A percentile compares a stretch with the other conserved stretches of the same genome.
phyloP scores from a whole-genome alignment of 768 basidiomycete species.

The Zangia roseola region DNA sequence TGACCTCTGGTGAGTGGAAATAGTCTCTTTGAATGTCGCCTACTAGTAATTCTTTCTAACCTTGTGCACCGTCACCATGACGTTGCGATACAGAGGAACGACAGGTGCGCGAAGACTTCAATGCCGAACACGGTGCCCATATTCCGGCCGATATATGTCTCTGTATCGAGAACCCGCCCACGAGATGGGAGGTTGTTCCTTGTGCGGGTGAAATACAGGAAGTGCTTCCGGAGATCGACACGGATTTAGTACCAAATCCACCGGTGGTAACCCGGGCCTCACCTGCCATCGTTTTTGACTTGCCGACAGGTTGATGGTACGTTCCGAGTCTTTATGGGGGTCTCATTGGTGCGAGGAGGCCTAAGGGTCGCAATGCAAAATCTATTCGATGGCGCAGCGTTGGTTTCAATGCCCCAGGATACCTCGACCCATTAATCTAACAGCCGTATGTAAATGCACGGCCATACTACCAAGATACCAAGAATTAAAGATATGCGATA shows the following conservation, averaged over 20 bases:
- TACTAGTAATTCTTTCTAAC: too few relatives aligned
- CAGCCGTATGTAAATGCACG: too few relatives aligned
- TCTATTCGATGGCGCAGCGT: too few relatives aligned
- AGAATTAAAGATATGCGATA: not conserved
- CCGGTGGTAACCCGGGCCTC: constrained; percentile 40
- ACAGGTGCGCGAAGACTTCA: constrained; percentile 62
- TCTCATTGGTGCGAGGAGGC: too few relatives aligned
- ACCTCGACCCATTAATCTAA: too few relatives aligned
- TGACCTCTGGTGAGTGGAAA: constrained; percentile 57
- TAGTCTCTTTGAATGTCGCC: not conserved
- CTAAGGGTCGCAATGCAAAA: too few relatives aligned
- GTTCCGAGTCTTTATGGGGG: too few relatives aligned
- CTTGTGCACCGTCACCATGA: not conserved
- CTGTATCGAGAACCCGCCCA: constrained; percentile 72
- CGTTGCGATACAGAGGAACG: constrained; percentile 56
- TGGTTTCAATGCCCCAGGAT: too few relatives aligned
- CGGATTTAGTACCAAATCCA: constrained; percentile 60
- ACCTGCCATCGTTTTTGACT: too few relatives aligned
- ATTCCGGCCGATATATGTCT: constrained; percentile 81
- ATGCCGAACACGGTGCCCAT: constrained; percentile 67
- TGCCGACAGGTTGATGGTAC: too few relatives aligned
- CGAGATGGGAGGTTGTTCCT: constrained; percentile 67
- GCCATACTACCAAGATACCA: too few relatives aligned
- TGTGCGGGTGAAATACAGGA: constrained; percentile 54
- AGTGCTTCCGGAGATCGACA: constrained; percentile 58